Evolutionary conservation across 768 basidiomycete species (phyloP), one percentile per base, ranked within the genome.

Genomic region (Mycena sanguinolenta): DNA sequence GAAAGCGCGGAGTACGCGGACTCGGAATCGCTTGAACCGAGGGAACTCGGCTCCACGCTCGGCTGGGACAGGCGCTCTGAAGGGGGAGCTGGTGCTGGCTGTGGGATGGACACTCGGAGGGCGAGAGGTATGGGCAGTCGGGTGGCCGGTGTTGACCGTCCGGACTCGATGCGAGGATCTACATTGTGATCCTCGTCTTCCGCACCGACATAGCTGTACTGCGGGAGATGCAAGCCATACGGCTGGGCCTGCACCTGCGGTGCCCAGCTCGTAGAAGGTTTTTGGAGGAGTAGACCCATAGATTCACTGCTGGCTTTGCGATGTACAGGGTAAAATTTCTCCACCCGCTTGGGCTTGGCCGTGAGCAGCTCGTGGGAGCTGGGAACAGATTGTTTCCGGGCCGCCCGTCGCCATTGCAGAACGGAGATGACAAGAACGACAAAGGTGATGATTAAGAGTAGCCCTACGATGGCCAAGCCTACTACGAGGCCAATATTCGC

Each of bases 1-100:
- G 72, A 70, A 42, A 50, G 58, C 50, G 60, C 23, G 36, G 72
- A 73, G 63, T 73, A 73, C 54, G 58, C 34, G 13, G 71, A 73
- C 32, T 62, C 67, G 19, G 72, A 69, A 34, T 72, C 71, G 17
- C 63, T 32, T 2, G 61, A 65, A 39, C 6, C 58, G 21, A 62
- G 19, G 14, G 71, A 69, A 28, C 19, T n/a, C 25, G 57, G 61
- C 44, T 46, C 44, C 21, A 46, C 44, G 7, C n/a, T 46, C 44
- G 38, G 46, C 21, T 59, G 46, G 49, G 28, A 44, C 1, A 17
- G 14, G 30, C 23, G 14, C 14, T 62, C 55, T 8, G 44, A 63
- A 21, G 38, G 30, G 39, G 36, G 63, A 34, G 49, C 27, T 32
- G 60, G 54, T 30, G 60, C 25, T 14, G 59, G 27, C 36, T 58